Evolutionary conservation across 2,329 filamentous ascomycete genomes (phyloP).

Genomic region (Sporothrix dimorphospora): DNA sequence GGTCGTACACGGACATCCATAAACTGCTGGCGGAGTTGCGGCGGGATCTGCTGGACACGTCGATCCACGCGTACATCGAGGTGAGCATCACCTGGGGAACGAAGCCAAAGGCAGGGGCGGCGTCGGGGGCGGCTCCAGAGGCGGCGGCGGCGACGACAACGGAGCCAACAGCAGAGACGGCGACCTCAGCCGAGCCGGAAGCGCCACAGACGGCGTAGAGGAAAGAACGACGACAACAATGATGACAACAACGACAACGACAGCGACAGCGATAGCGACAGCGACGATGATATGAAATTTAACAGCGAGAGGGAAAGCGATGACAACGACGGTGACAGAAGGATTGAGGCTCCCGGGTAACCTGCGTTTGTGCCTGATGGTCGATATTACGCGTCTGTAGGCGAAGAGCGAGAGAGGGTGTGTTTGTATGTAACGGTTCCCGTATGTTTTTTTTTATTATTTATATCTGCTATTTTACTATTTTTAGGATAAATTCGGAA

Average conservation of each 20-base stretch:
- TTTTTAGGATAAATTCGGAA: neutral
- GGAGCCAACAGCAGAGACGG: neutral
- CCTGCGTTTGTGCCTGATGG: neutral
- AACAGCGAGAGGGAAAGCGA: no score
- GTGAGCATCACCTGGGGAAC: conserved; percentile 18
- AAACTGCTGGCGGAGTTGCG: conserved; percentile 24
- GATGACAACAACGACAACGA: neutral
- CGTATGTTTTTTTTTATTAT: neutral
- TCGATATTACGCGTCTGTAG: neutral
- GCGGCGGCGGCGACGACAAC: neutral
- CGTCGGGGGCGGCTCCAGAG: neutral
- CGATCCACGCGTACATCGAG: conserved; percentile 24
- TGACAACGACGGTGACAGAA: neutral
- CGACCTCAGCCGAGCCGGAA: neutral
- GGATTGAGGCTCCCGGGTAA: conserved; percentile 4
- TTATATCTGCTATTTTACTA: neutral
- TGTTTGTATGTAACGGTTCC: neutral
- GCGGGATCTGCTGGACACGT: conserved; percentile 21
- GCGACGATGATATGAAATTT: neutral
- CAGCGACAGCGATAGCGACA: neutral
- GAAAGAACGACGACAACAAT: neutral
- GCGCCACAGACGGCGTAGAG: neutral
- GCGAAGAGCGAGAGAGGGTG: neutral
- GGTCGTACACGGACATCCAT: conserved; percentile 17
- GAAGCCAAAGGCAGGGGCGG: neutral